Conservation (phyloP, 441 rosid genomes). For the Erysimum cheiri region DNA sequence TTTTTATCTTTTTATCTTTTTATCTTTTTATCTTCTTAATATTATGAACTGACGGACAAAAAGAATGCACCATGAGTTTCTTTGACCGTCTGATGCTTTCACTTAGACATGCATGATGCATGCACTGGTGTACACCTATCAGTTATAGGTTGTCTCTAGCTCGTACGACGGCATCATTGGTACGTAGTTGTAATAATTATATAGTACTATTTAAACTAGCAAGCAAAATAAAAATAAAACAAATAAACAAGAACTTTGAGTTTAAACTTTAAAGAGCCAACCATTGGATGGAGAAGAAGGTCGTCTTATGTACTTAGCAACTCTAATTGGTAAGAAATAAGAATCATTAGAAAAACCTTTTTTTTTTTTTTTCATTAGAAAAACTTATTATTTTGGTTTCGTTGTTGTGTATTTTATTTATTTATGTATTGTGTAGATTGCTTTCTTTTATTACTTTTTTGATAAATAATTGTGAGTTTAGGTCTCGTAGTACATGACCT, state of each 20-base stretch:
- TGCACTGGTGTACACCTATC: not conserved
- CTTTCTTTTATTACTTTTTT: not conserved
- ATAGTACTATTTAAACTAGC: slow-evolving; percentile 9
- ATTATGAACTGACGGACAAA: slow-evolving; percentile 33
- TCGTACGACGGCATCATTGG: slow-evolving; percentile 14
- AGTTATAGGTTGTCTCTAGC: slow-evolving; percentile 18
- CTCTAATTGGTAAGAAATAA: slow-evolving; percentile 5
- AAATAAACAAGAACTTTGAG: slow-evolving; percentile 4
- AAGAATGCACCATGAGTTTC: slow-evolving; percentile 16
- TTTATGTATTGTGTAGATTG: not conserved
- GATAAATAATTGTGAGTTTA: not conserved
- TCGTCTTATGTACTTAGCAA: slow-evolving; percentile 1
- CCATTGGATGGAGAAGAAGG: slow-evolving; percentile 14
- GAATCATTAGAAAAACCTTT: not conserved
- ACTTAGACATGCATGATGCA: too few relatives aligned
- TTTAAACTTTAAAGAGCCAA: slow-evolving; percentile 1
- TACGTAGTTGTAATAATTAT: slow-evolving; percentile 11
- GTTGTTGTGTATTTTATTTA: too few relatives aligned
- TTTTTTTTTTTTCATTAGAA: too few relatives aligned
- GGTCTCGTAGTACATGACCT: not conserved
- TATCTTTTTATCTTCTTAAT: slow-evolving; percentile 23
- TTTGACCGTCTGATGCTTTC: slow-evolving; percentile 30
- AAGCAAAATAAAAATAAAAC: not conserved
- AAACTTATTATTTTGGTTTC: not conserved
- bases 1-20: too few relatives aligned